These are phyloP conservation scores for Dendrocalamus latiflorus DNA, from an alignment of 202 grass and related monocot species.

Conservation along the genomic window DNA sequence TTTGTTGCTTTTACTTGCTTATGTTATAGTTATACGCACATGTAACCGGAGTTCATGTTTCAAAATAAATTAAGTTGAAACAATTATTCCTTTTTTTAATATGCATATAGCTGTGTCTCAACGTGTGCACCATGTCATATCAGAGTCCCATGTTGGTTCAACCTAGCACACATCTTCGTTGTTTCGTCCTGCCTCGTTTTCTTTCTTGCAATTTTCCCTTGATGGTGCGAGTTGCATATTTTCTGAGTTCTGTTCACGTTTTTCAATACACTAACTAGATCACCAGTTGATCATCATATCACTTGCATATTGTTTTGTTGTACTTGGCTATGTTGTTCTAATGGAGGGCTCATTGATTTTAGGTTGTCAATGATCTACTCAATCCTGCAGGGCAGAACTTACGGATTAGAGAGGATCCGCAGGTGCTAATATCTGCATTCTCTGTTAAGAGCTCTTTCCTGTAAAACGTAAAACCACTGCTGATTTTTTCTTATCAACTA, in stretches of 20 bases:
- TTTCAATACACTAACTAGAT: neutral
- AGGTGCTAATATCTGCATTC: constrained; percentile 48
- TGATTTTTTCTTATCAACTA: constrained; percentile 10
- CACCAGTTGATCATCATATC: neutral
- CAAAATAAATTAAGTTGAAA: neutral
- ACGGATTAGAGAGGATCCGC: constrained; percentile 95
- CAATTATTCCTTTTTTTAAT: neutral
- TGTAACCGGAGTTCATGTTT: neutral
- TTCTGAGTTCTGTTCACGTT: neutral
- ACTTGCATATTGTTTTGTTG: constrained; percentile 1
- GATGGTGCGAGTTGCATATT: neutral
- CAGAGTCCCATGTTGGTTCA: neutral
- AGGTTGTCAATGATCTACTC: constrained; percentile 97
- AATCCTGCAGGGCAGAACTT: constrained; percentile 98
- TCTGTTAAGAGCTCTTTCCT: constrained; percentile 13
- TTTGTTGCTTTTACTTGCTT: neutral
- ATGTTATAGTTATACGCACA: neutral
- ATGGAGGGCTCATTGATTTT: constrained; percentile 11
- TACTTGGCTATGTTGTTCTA: constrained; percentile 16
- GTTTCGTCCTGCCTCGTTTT: neutral
- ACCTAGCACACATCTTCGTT: neutral
- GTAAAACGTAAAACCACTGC: neutral
- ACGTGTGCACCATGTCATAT: neutral
- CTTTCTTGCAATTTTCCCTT: neutral
- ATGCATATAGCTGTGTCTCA: neutral